phyloP scores from a whole-genome alignment of 2,329 filamentous ascomycete species.

The Colletotrichum salicis region DNA sequence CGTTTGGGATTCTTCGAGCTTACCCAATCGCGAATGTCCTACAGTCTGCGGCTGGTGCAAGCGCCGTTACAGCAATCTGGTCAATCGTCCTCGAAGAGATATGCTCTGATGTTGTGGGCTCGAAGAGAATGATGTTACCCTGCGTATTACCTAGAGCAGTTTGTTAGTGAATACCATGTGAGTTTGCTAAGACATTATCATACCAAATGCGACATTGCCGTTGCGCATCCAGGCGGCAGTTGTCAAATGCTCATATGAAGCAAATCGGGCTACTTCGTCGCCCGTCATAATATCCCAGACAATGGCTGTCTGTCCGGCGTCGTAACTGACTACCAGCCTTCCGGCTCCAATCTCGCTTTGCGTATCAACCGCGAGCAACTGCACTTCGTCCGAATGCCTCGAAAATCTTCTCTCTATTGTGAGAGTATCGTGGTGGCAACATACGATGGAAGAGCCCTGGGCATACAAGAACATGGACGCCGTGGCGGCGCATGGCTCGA shows the following conservation, averaged over 20 bases:
- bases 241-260: conserved; percentile 86
- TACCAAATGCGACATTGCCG: conserved; percentile 96
- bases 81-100: conserved; percentile 88
- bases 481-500: conserved; percentile 91
- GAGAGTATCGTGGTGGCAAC: conserved; percentile 91
- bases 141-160: conserved; percentile 79
- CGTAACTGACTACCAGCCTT: conserved; percentile 90
- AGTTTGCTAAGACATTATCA: conserved; percentile 44
- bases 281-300: conserved; percentile 97
- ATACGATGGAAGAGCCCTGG: conserved; percentile 83
- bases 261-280: conserved; percentile 89
- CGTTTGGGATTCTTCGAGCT: conserved; percentile 39
- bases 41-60: conserved; percentile 90
- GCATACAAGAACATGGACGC: conserved; percentile 91
- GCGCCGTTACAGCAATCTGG: conserved; percentile 92
- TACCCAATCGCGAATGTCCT: conserved; percentile 97
- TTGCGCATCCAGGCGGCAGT: conserved; percentile 96
- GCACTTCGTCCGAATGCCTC: conserved; percentile 83
- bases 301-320: conserved; percentile 89
- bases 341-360: conserved; percentile 88
- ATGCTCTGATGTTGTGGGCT: conserved; percentile 92
- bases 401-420: conserved; percentile 89
- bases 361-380: conserved; percentile 89
- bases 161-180: conserved; percentile 40
- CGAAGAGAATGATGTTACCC: conserved; percentile 93